Conservation (phyloP, 208 protist species). For the Herpetomonas samuelpessoai region DNA sequence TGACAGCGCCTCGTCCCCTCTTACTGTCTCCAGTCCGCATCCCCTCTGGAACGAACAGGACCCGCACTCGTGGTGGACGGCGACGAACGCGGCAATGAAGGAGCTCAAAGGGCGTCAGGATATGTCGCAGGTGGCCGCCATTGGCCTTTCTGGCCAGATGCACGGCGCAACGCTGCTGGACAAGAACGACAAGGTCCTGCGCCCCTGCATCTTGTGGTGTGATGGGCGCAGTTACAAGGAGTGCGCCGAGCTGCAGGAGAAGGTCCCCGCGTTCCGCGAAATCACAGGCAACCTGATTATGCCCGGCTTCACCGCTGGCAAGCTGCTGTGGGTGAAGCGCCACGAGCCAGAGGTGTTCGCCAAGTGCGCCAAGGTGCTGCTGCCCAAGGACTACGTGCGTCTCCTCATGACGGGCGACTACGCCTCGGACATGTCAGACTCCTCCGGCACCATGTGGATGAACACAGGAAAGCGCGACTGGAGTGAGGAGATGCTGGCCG, state of each 20-base stretch:
- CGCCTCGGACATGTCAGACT: conserved; percentile 71
- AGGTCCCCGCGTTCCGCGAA: conserved; percentile 44
- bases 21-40: conserved; percentile 55
- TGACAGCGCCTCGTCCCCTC: conserved; percentile 41
- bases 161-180: conserved; percentile 71
- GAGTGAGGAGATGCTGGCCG: conserved; percentile 53
- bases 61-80: conserved; percentile 51
- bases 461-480: conserved; percentile 65
- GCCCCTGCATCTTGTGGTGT: conserved; percentile 81
- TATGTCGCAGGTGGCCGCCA: conserved; percentile 40
- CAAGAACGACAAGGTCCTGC: conserved; percentile 49
- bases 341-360: conserved; percentile 63
- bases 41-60: conserved; percentile 79
- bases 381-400: conserved; percentile 78
- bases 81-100: conserved; percentile 51
- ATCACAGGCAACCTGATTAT: conserved; percentile 82
- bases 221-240: conserved; percentile 64
- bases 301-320: conserved; percentile 80
- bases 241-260: conserved; percentile 63
- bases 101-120: conserved; percentile 48
- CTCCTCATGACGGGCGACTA: conserved; percentile 66
- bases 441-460: conserved; percentile 76
- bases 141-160: conserved; percentile 75
- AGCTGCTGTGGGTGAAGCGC: conserved; percentile 73
- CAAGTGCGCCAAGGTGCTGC: conserved; percentile 56